Evolutionary conservation across 257 asterid genomes (phyloP).

Genomic region (Plantago ovata): DNA sequence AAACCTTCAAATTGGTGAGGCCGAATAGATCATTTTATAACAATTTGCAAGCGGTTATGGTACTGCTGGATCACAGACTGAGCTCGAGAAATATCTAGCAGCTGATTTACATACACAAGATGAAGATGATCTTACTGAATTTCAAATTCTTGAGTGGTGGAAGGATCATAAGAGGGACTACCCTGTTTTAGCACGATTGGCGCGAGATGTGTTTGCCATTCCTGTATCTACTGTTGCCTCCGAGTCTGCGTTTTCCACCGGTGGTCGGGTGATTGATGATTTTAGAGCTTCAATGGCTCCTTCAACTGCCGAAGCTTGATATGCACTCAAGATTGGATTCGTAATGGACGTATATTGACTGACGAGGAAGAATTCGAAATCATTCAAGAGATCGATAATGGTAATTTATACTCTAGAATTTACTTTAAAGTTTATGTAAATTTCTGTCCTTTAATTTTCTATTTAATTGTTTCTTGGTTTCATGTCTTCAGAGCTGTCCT

Average conservation of each 20-base stretch:
- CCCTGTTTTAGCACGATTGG: background rate
- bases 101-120: background rate
- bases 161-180: background rate
- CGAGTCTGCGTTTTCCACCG: background rate
- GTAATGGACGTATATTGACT: background rate
- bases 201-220: background rate
- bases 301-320: background rate
- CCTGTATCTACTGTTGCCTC: conserved; percentile 1
- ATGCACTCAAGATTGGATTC: conserved; percentile 3
- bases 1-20: too few species aligned
- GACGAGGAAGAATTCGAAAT: too few species aligned
- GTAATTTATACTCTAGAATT: too few species aligned
- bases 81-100: background rate
- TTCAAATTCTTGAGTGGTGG: conserved; percentile 1
- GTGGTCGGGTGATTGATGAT: background rate
- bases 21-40: background rate
- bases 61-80: background rate
- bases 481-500: too few species aligned
- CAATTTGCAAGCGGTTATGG: background rate
- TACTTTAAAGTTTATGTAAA: too few species aligned
- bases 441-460: too few species aligned
- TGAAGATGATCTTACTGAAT: too few species aligned
- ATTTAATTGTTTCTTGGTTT: too few species aligned
- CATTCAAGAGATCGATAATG: too few species aligned
- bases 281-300: background rate